These are phyloP conservation scores for Alternaria viburni DNA, from an alignment of 2,329 filamentous ascomycete species.

Conservation along the genomic window DNA sequence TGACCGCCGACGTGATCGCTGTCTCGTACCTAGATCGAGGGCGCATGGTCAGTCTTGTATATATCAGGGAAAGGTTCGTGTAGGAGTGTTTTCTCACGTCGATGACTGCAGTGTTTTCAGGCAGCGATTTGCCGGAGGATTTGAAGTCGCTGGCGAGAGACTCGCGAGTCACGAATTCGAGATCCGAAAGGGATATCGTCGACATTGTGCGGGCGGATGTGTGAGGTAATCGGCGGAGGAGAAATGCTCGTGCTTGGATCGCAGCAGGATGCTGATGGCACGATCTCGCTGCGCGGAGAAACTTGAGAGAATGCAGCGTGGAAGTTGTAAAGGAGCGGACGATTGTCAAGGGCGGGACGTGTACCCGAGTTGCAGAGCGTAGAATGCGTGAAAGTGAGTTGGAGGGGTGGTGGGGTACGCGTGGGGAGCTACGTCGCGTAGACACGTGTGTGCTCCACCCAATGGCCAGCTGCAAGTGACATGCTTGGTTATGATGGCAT, in stretches of 20 bases:
- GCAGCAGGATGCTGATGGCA: not conserved
- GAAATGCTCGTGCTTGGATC: not conserved
- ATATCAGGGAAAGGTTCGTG: conserved; percentile 9
- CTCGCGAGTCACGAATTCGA: conserved; percentile 71
- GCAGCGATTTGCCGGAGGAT: conserved; percentile 68
- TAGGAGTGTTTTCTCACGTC: conserved; percentile 56
- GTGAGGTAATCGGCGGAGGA: not conserved
- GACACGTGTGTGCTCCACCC: not conserved
- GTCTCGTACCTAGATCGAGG: conserved; percentile 91
- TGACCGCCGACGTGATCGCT: conserved; percentile 90
- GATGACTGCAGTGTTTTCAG: conserved; percentile 66
- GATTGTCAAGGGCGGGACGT: not conserved
- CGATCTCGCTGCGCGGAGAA: not conserved
- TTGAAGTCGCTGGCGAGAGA: conserved; percentile 60
- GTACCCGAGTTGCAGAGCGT: not conserved
- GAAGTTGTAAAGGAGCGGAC: not conserved
- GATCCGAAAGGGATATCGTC: conserved; percentile 64
- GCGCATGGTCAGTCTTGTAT: conserved; percentile 58
- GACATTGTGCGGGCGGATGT: conserved; percentile 9
- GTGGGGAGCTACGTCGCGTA: not conserved
- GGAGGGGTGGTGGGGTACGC: not conserved
- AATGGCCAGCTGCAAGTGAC: conserved; percentile 1
- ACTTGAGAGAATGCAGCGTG: not conserved
- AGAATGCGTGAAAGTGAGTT: not conserved
- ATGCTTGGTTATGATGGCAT: not conserved